Base-by-base conservation (phyloP, 169 alveolate genomes). In the Plasmodium relictum region DNA sequence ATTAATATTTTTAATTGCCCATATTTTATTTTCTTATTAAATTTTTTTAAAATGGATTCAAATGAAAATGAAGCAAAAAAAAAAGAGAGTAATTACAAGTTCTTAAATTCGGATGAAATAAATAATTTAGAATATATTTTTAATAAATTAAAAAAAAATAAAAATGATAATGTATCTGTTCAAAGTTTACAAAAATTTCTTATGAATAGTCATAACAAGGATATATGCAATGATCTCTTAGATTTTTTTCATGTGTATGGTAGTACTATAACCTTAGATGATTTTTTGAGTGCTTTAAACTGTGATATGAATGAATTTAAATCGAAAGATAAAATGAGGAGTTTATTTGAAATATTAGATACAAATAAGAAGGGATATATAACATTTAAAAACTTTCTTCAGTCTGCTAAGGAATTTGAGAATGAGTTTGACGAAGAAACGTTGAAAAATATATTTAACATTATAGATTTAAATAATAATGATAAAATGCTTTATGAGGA, bases 301-400 rank as follows among this genome's bases (percentile, higher is more conserved):
- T 83, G 91, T 83, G 91, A 83, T 18, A 83, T 83, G 7, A 83
- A 83, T 56, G 62, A 83, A 31, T 83, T 83, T 45, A 83, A 83
- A 45, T 83, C 91, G 14, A 83, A 59, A 72, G 91, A 83, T 26
- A 83, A 83, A 39, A 69, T 83, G 1, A 56, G n/a, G 68, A 68
- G 5, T 24, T 54, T 83, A 62, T 83, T 83, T 59, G 70, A 83
- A 10, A 31, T 83, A 12, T 18, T 83, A 16, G 91, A 83, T 18
- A 22, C 72, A 18, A 68, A 71, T 61, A 68, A 68, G 20, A 68
- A 61, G 48, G 91, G 91, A 6, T 83, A 42, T 59, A 62, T 83
- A 68, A 31, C 91, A 18, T 54, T 9, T 41, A 83, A 59, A 48
- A 24, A 45, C 39, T 83, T 83, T 31, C 54, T 83, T 0, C 72